A percentile compares a stretch with the other conserved stretches of the same genome.
phyloP scores from a whole-genome alignment of 495 filamentous ascomycete genomes.

The Neohortaea acidophila region DNA sequence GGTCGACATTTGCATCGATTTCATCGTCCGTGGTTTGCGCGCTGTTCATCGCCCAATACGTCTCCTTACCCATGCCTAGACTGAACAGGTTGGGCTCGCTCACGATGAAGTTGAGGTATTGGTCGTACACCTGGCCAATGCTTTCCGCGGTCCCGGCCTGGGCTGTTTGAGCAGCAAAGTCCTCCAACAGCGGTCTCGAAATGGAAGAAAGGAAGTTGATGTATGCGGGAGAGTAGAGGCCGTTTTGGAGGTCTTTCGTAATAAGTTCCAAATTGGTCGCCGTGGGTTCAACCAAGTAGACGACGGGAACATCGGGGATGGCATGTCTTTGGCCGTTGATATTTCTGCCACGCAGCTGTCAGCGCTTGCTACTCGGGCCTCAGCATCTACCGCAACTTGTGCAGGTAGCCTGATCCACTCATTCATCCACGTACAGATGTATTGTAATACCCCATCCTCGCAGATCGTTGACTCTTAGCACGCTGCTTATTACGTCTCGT shows the following conservation, averaged over 20 bases:
- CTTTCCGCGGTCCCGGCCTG: slow-evolving; percentile 67
- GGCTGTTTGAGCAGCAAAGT: slow-evolving; percentile 82
- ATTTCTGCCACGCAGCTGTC: slow-evolving; percentile 37
- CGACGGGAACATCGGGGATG: slow-evolving; percentile 90
- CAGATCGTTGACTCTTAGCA: slow-evolving; percentile 83
- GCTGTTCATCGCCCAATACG: slow-evolving; percentile 92
- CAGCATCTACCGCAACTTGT: slow-evolving; percentile 11
- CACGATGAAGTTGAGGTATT: slow-evolving; percentile 96
- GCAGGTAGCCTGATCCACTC: too few relatives aligned
- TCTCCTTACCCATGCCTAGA: slow-evolving; percentile 71
- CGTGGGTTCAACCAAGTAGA: slow-evolving; percentile 90
- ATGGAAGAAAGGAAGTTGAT: slow-evolving; percentile 96
- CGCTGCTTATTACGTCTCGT: slow-evolving; percentile 78
- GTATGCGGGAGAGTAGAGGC: slow-evolving; percentile 84
- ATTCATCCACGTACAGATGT: slow-evolving; percentile 59
- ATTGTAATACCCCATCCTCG: slow-evolving; percentile 90
- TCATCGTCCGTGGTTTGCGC: slow-evolving; percentile 78
- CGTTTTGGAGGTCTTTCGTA: slow-evolving; percentile 70
- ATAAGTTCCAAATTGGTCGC: slow-evolving; percentile 64
- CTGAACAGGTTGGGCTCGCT: slow-evolving; percentile 93
- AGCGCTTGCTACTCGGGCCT: slow-evolving; percentile 16
- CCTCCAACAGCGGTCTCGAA: slow-evolving; percentile 81
- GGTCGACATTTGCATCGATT: slow-evolving; percentile 70
- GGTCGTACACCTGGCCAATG: slow-evolving; percentile 87
- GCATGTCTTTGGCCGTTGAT: slow-evolving; percentile 69